Evolutionary conservation across 495 filamentous ascomycete genomes (phyloP), one percentile per base, ranked within the genome.

Genomic region (Daldinia vernicosa): DNA sequence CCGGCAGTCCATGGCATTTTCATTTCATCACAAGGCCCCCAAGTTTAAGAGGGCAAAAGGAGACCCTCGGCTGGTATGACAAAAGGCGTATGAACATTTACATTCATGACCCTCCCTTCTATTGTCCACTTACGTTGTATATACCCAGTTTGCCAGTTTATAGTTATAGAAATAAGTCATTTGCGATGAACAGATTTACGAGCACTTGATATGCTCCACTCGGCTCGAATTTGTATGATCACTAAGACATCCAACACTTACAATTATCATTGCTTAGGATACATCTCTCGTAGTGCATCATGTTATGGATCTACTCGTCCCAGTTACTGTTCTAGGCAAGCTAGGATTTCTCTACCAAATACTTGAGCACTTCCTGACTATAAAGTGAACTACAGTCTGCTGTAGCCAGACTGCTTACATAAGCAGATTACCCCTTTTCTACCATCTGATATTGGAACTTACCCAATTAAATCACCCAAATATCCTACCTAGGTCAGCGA

Each of bases 101-200:
- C 60, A 63, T 67, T 67, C 59, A 72, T 37, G 64, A 72, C 69
- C 24, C 63, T 67, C 69, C 58, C 63, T 72, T 53, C 47, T 51
- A 47, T 51, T 51, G 24, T 28, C 63, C 45, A 51, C 60, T 35
- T 71, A 64, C 17, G 64, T 72, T 72, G 69, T 64, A 72, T 72
- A 72, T 72, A 72, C 69, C 69, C 69, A 33, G 69, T 30, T 45
- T 45, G 47, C 59, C 19, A 47, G 50, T 39, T 67, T 35, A 11
- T 12, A 24, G 43, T 24, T 47, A 64, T 67, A 72, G 69, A 72
- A 66, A 61, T 43, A 50, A 55, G 45, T 9, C 19, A 62, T 68
- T 51, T 61, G 39, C 14, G 40, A 26, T 15, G n/a, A 47, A 32
- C 22, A 53, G n/a, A 60, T 52, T 59, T 40, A 57, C 47, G 2